Evolutionary conservation across 495 filamentous ascomycete genomes (phyloP).

Genomic region (Pyrenula massariospora): DNA sequence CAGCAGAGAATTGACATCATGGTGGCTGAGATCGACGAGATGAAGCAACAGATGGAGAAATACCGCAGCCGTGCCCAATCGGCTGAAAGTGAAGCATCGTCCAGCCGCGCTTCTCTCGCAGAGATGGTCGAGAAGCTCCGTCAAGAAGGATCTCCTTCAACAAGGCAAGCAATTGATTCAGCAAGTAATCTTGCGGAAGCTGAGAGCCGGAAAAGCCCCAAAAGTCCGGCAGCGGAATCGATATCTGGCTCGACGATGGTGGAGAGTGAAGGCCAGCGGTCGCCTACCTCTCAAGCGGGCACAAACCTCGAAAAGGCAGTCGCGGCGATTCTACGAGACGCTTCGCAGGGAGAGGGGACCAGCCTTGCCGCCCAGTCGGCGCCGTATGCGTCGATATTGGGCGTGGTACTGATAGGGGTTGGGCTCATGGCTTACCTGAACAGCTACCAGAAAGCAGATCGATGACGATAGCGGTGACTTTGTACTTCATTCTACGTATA

Average conservation of each 20-base stretch:
- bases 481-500: background rate
- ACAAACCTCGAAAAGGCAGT: constrained; percentile 27
- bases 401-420: constrained; percentile 81
- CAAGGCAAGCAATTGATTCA: constrained; percentile 7
- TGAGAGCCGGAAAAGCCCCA: constrained; percentile 3
- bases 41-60: constrained; percentile 66
- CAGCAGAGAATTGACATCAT: constrained; percentile 70
- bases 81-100: constrained; percentile 62
- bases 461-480: constrained; percentile 20
- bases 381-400: constrained; percentile 79
- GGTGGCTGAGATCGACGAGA: constrained; percentile 69
- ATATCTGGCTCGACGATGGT: constrained; percentile 9
- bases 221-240: constrained; percentile 7
- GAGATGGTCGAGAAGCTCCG: constrained; percentile 84
- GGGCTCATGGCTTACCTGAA: constrained; percentile 93
- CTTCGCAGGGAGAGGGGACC: constrained; percentile 14
- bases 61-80: constrained; percentile 68
- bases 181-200: constrained; percentile 4
- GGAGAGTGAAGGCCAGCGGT: constrained; percentile 13
- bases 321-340: constrained; percentile 26
- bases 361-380: constrained; percentile 49
- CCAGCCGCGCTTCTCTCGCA: constrained; percentile 58
- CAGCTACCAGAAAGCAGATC: constrained; percentile 63
- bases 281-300: constrained; percentile 15
- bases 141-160: constrained; percentile 44